Conservation (phyloP, 805 yeast species). For the Candida nanaspora region DNA sequence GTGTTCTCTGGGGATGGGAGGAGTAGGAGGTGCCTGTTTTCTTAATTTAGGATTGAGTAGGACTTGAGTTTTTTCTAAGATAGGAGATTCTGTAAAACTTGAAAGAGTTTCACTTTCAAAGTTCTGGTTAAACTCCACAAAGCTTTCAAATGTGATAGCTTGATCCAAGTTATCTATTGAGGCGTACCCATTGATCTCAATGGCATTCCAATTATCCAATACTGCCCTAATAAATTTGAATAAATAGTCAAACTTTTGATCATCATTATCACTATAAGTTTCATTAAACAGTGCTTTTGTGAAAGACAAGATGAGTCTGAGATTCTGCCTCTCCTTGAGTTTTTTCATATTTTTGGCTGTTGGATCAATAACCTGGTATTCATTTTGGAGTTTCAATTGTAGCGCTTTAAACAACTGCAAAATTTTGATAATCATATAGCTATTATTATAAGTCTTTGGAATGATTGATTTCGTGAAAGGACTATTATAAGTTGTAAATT, state of each 20-base stretch:
- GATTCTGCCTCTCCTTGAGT: slow-evolving; percentile 18
- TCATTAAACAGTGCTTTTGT: slow-evolving; percentile 24
- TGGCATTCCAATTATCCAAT: slow-evolving; percentile 13
- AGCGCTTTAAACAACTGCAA: slow-evolving; percentile 29
- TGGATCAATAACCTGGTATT: slow-evolving; percentile 17
- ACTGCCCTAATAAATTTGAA: slow-evolving; percentile 22
- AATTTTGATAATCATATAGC: slow-evolving; percentile 35
- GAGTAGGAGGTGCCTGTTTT: slow-evolving; percentile 15
- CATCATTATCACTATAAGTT: slow-evolving; percentile 9
- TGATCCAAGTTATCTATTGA: neutral
- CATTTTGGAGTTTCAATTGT: slow-evolving; percentile 18
- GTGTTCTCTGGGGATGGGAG: slow-evolving; percentile 15
- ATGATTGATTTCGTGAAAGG: slow-evolving; percentile 3
- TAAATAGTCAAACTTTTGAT: slow-evolving; percentile 19
- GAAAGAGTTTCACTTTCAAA: slow-evolving; percentile 1
- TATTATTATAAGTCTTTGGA: slow-evolving; percentile 18
- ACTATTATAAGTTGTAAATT: slow-evolving; percentile 1
- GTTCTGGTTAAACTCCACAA: slow-evolving; percentile 6
- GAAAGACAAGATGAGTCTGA: slow-evolving; percentile 25
- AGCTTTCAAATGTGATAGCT: slow-evolving; percentile 11
- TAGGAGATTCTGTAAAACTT: slow-evolving; percentile 2
- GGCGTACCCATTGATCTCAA: slow-evolving; percentile 7
- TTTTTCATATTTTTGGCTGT: slow-evolving; percentile 13
- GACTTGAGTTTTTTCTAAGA: slow-evolving; percentile 2
- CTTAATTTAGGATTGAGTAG: slow-evolving; percentile 6